Evolutionary conservation across 202 grass and related monocot species (phyloP).

Genomic region (Setaria viridis): DNA sequence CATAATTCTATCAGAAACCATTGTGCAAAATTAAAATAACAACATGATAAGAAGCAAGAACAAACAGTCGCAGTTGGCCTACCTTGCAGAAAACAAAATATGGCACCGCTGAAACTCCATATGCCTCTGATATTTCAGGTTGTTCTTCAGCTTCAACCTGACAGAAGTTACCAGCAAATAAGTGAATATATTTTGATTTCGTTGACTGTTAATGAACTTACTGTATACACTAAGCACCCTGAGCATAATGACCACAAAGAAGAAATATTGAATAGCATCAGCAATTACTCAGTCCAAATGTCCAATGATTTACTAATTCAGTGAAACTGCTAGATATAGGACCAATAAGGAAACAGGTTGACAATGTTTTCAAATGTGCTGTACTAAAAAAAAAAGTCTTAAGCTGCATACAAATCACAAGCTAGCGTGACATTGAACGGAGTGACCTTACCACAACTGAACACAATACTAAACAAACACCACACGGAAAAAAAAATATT

Average conservation of each 20-base stretch:
- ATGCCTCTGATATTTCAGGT: slow-evolving; percentile 92
- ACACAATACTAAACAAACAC: not conserved
- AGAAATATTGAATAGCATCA: not conserved
- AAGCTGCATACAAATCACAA: not conserved
- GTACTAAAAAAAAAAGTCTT: not conserved
- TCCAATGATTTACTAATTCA: not conserved
- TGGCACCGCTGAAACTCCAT: slow-evolving; percentile 86
- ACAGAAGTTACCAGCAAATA: slow-evolving; percentile 41
- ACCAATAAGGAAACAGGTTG: not conserved
- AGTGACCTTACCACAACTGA: not conserved
- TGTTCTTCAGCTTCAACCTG: slow-evolving; percentile 98
- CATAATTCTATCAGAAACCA: slow-evolving; percentile 6
- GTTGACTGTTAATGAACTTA: not conserved
- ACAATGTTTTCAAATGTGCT: not conserved
- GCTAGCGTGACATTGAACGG: not conserved
- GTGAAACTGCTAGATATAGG: not conserved
- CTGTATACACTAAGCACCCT: not conserved
- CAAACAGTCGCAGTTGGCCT: slow-evolving; percentile 7
- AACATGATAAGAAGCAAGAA: not conserved
- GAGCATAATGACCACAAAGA: not conserved
- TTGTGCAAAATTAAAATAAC: not conserved
- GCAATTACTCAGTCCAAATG: not conserved
- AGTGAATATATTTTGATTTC: not conserved
- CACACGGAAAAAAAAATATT: not conserved
- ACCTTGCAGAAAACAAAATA: slow-evolving; percentile 99